Conservation (phyloP, 1,139 yeast genomes). For the Geotrichum armillariae region DNA sequence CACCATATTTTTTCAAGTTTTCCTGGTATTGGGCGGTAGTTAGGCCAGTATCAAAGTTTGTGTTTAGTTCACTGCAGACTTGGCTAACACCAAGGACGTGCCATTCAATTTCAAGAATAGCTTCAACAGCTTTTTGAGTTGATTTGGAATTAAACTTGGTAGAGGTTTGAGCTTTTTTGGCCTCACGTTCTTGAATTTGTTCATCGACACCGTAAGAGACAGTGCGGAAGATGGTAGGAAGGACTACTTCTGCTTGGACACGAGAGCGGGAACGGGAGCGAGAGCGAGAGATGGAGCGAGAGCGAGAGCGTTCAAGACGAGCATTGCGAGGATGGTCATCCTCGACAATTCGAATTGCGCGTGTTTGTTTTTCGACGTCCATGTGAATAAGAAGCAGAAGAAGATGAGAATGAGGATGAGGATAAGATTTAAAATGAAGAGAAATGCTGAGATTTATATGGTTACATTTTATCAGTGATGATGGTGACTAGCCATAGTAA, state of each 20-base stretch:
- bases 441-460: too few species aligned
- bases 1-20: slow-evolving; percentile 29
- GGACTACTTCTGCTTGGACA: slow-evolving; percentile 3
- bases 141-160: neutral
- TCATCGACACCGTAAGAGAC: neutral
- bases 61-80: neutral
- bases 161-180: neutral
- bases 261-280: neutral
- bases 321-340: too few species aligned
- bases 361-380: too few species aligned
- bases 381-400: too few species aligned
- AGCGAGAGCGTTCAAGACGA: neutral
- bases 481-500: too few species aligned
- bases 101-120: slow-evolving; percentile 1
- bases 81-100: neutral
- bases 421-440: too few species aligned
- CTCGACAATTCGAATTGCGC: too few species aligned
- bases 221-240: neutral
- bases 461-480: too few species aligned
- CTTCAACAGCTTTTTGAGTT: neutral
- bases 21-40: slow-evolving; percentile 29
- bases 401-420: too few species aligned
- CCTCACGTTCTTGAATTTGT: slow-evolving; percentile 1
- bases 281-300: neutral
- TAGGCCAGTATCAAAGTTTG: slow-evolving; percentile 25